Percentiles rank a stretch among this genome's conserved stretches.
These are phyloP conservation scores for Vanrija sp. DNA, from an alignment of 1,284 basidiomycete genomes.

Conservation along the genomic window DNA sequence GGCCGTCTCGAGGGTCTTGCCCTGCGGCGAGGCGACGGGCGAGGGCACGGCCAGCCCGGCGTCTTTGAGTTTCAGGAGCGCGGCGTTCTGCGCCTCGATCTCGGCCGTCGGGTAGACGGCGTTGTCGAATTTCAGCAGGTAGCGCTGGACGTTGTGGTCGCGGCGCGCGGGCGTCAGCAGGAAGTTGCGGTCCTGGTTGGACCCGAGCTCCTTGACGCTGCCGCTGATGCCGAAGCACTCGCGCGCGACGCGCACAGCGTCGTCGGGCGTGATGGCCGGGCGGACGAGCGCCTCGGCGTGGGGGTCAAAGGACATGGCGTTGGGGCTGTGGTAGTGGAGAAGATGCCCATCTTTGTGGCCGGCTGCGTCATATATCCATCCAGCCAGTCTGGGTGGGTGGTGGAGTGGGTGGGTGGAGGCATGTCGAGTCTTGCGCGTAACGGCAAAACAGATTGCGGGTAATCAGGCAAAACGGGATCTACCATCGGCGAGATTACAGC, in stretches of 20 bases:
- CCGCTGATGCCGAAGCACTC: background rate
- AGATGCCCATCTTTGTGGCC: too few species aligned
- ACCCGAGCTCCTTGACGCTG: conserved; percentile 8
- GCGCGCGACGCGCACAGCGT: conserved; percentile 2
- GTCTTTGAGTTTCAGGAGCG: background rate
- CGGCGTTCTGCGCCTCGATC: conserved; percentile 11
- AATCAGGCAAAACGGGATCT: too few species aligned
- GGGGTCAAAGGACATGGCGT: conserved; percentile 3
- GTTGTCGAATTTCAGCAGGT: conserved; percentile 16
- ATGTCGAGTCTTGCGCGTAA: too few species aligned
- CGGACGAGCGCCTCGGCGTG: conserved; percentile 7
- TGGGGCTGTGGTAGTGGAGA: too few species aligned
- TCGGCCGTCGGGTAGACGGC: conserved; percentile 3
- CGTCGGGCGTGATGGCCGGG: background rate
- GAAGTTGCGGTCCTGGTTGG: conserved; percentile 14
- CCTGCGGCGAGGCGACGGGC: background rate
- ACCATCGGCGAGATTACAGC: too few species aligned
- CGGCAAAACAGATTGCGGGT: too few species aligned
- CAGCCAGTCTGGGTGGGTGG: too few species aligned
- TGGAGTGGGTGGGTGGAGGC: too few species aligned
- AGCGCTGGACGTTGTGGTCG: background rate
- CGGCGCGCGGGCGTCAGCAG: background rate
- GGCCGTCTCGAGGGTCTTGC: background rate
- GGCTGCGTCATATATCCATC: too few species aligned
- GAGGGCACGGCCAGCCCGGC: conserved; percentile 1